These are phyloP conservation scores for Ramaria sp. DNA, from an alignment of 768 basidiomycete genomes.

Conservation along the genomic window DNA sequence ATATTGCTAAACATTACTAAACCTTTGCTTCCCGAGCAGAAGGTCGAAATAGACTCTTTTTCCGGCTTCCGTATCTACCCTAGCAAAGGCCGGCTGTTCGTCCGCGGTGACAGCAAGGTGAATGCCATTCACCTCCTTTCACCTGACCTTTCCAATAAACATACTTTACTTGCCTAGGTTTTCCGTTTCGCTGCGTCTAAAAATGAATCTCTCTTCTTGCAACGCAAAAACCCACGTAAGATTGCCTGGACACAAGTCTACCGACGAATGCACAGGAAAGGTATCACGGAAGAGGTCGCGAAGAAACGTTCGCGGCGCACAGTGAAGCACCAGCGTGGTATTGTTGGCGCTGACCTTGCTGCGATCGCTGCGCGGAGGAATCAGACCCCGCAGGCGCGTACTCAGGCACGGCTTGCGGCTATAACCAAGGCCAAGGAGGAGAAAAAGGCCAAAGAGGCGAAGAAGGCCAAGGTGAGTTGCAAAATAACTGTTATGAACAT, in stretches of 20 bases:
- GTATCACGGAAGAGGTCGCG: conserved; percentile 95
- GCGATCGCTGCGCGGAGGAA: conserved; percentile 87
- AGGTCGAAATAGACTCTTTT: conserved; percentile 98
- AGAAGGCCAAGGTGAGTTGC: conserved; percentile 71
- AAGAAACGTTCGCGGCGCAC: conserved; percentile 97
- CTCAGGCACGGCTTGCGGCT: conserved; percentile 71
- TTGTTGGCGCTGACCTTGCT: conserved; percentile 91
- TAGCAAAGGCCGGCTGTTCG: conserved; percentile 90
- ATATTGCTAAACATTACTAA: background rate
- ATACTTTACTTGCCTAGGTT: conserved; percentile 30
- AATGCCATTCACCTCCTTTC: conserved; percentile 13
- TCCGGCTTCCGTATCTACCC: conserved; percentile 98
- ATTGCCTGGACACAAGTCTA: conserved; percentile 94
- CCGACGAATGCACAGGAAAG: conserved; percentile 99
- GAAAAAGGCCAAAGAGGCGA: conserved; percentile 93
- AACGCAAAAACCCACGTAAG: conserved; percentile 99
- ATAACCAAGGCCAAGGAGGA: conserved; percentile 91
- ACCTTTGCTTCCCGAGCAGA: conserved; percentile 37
- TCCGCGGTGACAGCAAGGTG: conserved; percentile 94
- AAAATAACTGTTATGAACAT: background rate
- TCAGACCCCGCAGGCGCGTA: conserved; percentile 78
- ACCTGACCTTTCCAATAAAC: background rate
- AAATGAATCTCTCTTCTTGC: conserved; percentile 92
- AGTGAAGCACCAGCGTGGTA: conserved; percentile 96
- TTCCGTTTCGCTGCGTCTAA: conserved; percentile 94